Conservation (phyloP, 768 basidiomycete genomes). For the Leucosporidium creatinivorum region DNA sequence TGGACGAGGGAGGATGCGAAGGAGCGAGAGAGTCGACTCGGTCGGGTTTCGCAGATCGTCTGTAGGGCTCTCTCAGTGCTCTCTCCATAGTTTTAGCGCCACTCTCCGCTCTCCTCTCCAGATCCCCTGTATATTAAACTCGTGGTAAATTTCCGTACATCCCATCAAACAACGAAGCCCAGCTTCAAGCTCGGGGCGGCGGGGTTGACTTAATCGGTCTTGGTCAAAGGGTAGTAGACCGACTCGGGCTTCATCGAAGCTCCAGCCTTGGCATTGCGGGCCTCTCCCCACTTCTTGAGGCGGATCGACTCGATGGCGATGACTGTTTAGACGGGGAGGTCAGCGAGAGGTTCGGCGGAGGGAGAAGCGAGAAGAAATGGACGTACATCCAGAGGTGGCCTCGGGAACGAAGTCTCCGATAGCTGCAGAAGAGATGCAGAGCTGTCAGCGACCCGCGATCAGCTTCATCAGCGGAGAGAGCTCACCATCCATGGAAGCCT, state of each 20-base stretch:
- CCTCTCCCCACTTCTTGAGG: constrained; percentile 51
- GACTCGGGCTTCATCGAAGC: constrained; percentile 29
- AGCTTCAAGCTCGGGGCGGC: too few relatives aligned
- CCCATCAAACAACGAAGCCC: too few relatives aligned
- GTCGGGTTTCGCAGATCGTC: too few relatives aligned
- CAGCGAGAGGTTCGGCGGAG: neutral
- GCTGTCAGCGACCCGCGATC: neutral
- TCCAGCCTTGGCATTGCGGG: constrained; percentile 7
- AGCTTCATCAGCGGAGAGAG: neutral
- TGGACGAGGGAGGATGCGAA: too few relatives aligned
- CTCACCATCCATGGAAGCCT: constrained; percentile 86
- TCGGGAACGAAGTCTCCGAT: neutral
- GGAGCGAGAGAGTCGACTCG: too few relatives aligned
- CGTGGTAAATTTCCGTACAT: too few relatives aligned
- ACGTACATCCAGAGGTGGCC: constrained; percentile 8
- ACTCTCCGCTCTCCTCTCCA: too few relatives aligned
- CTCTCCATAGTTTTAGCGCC: too few relatives aligned
- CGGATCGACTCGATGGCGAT: constrained; percentile 96
- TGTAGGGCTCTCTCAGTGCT: too few relatives aligned
- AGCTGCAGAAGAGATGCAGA: neutral
- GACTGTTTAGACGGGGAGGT: constrained; percentile 47
- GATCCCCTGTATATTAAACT: too few relatives aligned
- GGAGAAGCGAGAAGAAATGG: neutral
- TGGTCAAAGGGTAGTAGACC: constrained; percentile 13
- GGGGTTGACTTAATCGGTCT: too few relatives aligned